A percentile compares a stretch with the other conserved stretches of the same genome.
These are phyloP conservation scores for Fimicolochytrium jonesii DNA, from an alignment of 192 early-diverging fungal species.

Conservation along the genomic window DNA sequence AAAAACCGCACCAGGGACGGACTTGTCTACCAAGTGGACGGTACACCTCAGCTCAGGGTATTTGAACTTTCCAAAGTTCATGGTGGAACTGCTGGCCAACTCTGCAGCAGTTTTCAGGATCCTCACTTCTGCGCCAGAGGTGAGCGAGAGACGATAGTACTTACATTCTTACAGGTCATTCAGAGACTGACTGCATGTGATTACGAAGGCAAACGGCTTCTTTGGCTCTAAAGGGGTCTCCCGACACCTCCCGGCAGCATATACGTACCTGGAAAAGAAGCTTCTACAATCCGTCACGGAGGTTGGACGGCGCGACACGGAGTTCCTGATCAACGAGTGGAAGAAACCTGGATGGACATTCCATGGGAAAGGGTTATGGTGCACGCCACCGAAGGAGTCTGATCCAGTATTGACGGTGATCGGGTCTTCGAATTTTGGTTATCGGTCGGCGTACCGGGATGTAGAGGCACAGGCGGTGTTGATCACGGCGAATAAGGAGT, in stretches of 20 bases:
- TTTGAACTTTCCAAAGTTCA: conserved; percentile 79
- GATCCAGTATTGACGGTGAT: conserved; percentile 70
- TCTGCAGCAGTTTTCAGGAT: conserved; percentile 64
- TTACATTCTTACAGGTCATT: background rate
- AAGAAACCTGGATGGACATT: conserved; percentile 82
- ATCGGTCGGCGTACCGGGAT: conserved; percentile 86
- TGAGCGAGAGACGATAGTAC: conserved; percentile 12
- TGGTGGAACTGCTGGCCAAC: conserved; percentile 59
- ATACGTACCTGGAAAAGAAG: conserved; percentile 76
- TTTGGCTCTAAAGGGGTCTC: conserved; percentile 80
- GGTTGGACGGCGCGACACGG: conserved; percentile 31
- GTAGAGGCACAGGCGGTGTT: conserved; percentile 82
- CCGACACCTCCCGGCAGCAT: conserved; percentile 82
- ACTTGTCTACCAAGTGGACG: conserved; percentile 57
- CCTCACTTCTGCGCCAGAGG: conserved; percentile 81
- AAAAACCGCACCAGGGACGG: conserved; percentile 5
- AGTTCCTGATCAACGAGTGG: conserved; percentile 73
- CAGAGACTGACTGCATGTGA: no score
- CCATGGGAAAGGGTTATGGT: conserved; percentile 93
- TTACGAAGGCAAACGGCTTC: conserved; percentile 92
- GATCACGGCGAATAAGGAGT: conserved; percentile 55
- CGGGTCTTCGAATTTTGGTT: conserved; percentile 92
- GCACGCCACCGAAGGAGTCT: conserved; percentile 39
- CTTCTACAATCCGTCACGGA: conserved; percentile 48
- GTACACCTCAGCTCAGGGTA: conserved; percentile 84